A percentile compares a stretch with the other conserved stretches of the same genome.
These are phyloP conservation scores for Fusarium burgessii DNA, from an alignment of 2,329 filamentous ascomycete genomes.

Conservation along the genomic window DNA sequence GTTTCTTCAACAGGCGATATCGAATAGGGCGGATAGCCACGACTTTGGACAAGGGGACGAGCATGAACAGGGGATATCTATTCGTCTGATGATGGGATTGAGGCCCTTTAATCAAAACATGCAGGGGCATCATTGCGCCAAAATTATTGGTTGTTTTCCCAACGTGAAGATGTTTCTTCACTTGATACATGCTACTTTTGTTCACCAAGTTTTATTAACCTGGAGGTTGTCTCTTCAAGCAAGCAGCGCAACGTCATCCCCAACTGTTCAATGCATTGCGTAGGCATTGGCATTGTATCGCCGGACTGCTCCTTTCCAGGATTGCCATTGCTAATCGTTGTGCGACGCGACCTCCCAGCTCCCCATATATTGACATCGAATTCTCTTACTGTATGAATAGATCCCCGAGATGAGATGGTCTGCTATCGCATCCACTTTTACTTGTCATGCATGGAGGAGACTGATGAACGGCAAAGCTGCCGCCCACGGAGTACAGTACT, in stretches of 20 bases:
- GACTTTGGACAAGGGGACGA: conserved; percentile 23
- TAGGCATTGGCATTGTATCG: neutral
- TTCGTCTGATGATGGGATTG: conserved; percentile 34
- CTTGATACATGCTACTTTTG: no score
- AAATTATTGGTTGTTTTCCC: conserved; percentile 2
- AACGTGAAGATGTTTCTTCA: neutral
- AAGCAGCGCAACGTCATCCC: neutral
- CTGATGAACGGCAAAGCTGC: neutral
- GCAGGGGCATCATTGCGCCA: conserved; percentile 19
- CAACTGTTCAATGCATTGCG: neutral
- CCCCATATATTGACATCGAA: no score
- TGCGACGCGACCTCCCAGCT: no score
- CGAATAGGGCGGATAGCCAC: neutral
- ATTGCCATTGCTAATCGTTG: no score
- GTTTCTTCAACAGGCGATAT: neutral
- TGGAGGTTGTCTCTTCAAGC: neutral
- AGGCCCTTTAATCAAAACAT: conserved; percentile 42
- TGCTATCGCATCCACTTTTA: no score
- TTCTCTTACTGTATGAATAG: no score
- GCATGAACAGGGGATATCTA: conserved; percentile 21
- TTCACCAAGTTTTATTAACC: no score
- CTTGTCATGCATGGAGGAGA: no score
- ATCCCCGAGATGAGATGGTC: no score
- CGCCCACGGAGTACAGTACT: no score
- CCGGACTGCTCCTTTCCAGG: neutral